Evolutionary conservation across 768 basidiomycete genomes (phyloP).

Genomic region (Phanerodontia chrysosporium): DNA sequence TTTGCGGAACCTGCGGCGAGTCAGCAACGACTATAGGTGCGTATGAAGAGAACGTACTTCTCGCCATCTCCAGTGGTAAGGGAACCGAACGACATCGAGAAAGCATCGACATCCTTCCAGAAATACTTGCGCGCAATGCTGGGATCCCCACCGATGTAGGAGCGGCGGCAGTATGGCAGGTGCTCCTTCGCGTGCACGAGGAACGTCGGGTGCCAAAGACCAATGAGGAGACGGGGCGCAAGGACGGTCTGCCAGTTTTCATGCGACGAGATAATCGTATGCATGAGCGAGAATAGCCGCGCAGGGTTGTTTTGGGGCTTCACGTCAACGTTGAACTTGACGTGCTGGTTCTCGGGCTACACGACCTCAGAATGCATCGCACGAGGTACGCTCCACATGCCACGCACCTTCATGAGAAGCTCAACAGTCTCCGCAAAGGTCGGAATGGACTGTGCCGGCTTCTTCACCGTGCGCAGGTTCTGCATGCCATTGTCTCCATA

Average conservation of each 20-base stretch:
- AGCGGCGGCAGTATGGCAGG: slow-evolving; percentile 79
- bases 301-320: slow-evolving; percentile 91
- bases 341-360: slow-evolving; percentile 71
- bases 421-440: slow-evolving; percentile 83
- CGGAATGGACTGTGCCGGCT: slow-evolving; percentile 85
- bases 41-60: slow-evolving; percentile 37
- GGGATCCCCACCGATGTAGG: slow-evolving; percentile 77
- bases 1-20: slow-evolving; percentile 57
- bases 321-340: slow-evolving; percentile 86
- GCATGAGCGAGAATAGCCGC: slow-evolving; percentile 78
- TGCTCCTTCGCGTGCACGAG: slow-evolving; percentile 67
- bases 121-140: slow-evolving; percentile 80
- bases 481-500: slow-evolving; percentile 53
- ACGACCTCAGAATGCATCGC: not conserved
- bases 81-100: slow-evolving; percentile 76
- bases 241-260: slow-evolving; percentile 69
- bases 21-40: not conserved
- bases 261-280: slow-evolving; percentile 58
- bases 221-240: slow-evolving; percentile 77
- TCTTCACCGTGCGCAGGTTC: slow-evolving; percentile 73
- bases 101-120: slow-evolving; percentile 82
- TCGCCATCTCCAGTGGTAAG: slow-evolving; percentile 72
- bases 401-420: slow-evolving; percentile 66
- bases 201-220: slow-evolving; percentile 92
- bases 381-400: not conserved